A percentile compares a stretch with the other conserved stretches of the same genome.
These are phyloP conservation scores for Ramaria sp. DNA, from an alignment of 768 basidiomycete genomes.

Conservation along the genomic window DNA sequence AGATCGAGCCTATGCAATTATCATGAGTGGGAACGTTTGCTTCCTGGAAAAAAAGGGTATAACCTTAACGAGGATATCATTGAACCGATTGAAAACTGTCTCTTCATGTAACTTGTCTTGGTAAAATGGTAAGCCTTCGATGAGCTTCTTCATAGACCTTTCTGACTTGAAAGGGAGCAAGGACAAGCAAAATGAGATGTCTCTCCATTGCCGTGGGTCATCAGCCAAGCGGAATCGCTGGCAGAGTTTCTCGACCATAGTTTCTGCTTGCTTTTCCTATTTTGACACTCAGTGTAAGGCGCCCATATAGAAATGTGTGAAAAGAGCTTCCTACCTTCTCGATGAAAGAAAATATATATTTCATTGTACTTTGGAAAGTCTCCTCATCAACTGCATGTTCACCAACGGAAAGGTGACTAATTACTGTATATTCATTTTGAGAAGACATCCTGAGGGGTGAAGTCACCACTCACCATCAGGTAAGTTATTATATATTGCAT, in stretches of 20 bases:
- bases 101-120: conserved; percentile 93
- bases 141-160: conserved; percentile 89
- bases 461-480: conserved; percentile 62
- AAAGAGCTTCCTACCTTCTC: conserved; percentile 59
- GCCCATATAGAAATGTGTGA: not conserved
- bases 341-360: conserved; percentile 92
- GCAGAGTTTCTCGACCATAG: conserved; percentile 94
- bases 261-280: conserved; percentile 97
- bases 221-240: conserved; percentile 86
- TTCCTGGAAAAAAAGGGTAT: conserved; percentile 9
- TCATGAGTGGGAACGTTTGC: not conserved
- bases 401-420: conserved; percentile 88
- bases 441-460: not conserved
- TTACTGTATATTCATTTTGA: conserved; percentile 39
- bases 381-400: conserved; percentile 89
- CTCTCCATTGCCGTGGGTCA: conserved; percentile 92
- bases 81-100: conserved; percentile 68
- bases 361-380: conserved; percentile 84
- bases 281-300: not conserved
- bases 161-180: conserved; percentile 96
- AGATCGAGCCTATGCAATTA: conserved; percentile 48
- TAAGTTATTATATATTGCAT: conserved; percentile 97
- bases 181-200: conserved; percentile 92
- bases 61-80: conserved; percentile 87
- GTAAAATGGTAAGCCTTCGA: conserved; percentile 86